These are phyloP conservation scores for Onygenales sp. DNA, from an alignment of 2,329 filamentous ascomycete species.

Conservation along the genomic window DNA sequence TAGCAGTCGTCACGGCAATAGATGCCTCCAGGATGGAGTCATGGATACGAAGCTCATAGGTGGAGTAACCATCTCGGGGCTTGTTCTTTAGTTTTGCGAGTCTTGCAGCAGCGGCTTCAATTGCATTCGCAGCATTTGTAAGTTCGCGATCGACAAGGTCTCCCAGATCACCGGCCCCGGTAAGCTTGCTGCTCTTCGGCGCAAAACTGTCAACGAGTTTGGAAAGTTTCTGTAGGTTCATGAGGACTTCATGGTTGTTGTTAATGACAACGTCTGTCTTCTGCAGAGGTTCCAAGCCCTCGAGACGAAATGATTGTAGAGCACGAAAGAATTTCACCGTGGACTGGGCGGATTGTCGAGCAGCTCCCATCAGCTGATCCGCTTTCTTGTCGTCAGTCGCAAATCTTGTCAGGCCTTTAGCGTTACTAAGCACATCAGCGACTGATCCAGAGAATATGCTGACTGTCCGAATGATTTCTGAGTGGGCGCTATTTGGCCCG, in stretches of 20 bases:
- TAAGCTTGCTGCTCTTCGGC: conserved; percentile 74
- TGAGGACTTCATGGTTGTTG: conserved; percentile 91
- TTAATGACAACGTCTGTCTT: conserved; percentile 97
- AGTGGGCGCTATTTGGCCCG: conserved; percentile 79
- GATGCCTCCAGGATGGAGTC: conserved; percentile 91
- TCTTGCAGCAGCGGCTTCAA: conserved; percentile 81
- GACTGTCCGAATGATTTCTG: conserved; percentile 86
- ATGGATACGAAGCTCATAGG: conserved; percentile 92
- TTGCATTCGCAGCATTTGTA: conserved; percentile 87
- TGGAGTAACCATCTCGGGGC: conserved; percentile 88
- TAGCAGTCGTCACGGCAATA: conserved; percentile 85
- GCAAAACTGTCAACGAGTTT: conserved; percentile 89
- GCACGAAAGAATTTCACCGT: conserved; percentile 93
- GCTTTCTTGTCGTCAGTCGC: conserved; percentile 93
- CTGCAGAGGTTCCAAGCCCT: conserved; percentile 79
- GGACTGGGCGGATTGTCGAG: conserved; percentile 72
- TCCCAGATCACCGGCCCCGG: conserved; percentile 71
- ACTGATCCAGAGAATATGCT: conserved; percentile 84
- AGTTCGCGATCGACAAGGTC: conserved; percentile 89
- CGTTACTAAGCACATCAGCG: conserved; percentile 89
- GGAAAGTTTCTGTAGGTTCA: conserved; percentile 85
- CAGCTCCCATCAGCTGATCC: conserved; percentile 72
- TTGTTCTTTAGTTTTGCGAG: conserved; percentile 91
- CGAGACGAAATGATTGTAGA: conserved; percentile 85
- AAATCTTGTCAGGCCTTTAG: conserved; percentile 86